Evolutionary conservation across 2,329 filamentous ascomycete genomes (phyloP).

Genomic region (Diaporthe sp.): DNA sequence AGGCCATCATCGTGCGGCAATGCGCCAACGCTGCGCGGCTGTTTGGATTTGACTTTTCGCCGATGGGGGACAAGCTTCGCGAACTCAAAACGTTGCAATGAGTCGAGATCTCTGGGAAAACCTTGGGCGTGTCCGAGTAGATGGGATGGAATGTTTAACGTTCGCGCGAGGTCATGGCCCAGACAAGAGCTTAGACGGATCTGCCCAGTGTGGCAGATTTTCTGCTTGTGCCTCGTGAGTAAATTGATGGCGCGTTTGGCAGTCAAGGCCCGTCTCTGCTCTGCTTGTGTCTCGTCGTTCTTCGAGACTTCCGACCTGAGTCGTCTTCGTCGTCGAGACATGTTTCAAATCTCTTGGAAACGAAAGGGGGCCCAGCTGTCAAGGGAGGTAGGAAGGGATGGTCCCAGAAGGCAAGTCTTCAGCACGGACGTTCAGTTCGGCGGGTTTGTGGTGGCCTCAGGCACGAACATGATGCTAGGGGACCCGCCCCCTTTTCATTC

Average conservation of each 20-base stretch:
- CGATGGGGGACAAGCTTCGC: constrained; percentile 17
- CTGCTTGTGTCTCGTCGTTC: not conserved
- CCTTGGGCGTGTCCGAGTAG: not conserved
- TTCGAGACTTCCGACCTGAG: constrained; percentile 18
- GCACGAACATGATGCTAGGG: not conserved
- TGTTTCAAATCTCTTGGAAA: constrained; percentile 34
- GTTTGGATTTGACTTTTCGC: constrained; percentile 6
- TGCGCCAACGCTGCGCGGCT: constrained; percentile 17
- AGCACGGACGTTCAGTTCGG: constrained; percentile 23
- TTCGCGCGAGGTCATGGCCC: constrained; percentile 18
- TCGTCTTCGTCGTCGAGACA: constrained; percentile 34
- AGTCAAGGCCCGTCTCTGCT: not conserved
- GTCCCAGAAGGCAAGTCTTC: constrained; percentile 7
- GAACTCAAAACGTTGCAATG: constrained; percentile 29
- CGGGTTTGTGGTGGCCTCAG: constrained; percentile 18
- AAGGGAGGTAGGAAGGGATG: constrained; percentile 32
- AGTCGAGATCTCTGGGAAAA: constrained; percentile 26
- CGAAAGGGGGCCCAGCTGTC: constrained; percentile 12
- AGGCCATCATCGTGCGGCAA: constrained; percentile 1
- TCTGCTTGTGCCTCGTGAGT: not conserved
- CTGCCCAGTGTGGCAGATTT: not conserved
- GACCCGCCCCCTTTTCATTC: constrained; percentile 38
- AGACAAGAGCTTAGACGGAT: constrained; percentile 8
- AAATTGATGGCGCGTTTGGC: not conserved
- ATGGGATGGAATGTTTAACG: constrained; percentile 10